phyloP scores from a whole-genome alignment of 2,329 filamentous ascomycete genomes.

The Aspergillus fumigatus region DNA sequence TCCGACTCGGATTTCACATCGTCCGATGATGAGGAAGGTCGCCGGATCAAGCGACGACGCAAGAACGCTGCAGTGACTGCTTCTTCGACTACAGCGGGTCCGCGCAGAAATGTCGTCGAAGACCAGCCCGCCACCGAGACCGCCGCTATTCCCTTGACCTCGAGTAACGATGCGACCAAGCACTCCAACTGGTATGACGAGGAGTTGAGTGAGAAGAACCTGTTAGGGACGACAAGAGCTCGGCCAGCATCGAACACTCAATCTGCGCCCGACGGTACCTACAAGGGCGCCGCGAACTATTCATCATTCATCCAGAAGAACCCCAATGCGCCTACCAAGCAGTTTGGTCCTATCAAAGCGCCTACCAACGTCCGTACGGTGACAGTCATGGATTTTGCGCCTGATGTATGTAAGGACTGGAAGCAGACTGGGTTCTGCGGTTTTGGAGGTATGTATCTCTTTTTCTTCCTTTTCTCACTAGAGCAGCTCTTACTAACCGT shows the following conservation, averaged over 20 bases:
- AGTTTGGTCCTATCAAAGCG: constrained; percentile 79
- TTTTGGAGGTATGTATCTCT: constrained; percentile 46
- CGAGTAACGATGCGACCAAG: constrained; percentile 82
- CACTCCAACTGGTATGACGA: constrained; percentile 86
- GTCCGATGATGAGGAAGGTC: constrained; percentile 72
- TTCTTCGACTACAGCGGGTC: constrained; percentile 46
- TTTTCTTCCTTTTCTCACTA: not conserved
- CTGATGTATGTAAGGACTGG: constrained; percentile 94
- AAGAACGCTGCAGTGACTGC: constrained; percentile 65
- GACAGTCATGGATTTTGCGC: constrained; percentile 84
- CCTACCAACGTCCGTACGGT: constrained; percentile 86
- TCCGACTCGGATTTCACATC: constrained; percentile 63
- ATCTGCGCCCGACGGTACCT: constrained; percentile 58
- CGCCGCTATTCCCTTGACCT: constrained; percentile 61
- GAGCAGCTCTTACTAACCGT: not conserved
- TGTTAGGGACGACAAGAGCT: constrained; percentile 28
- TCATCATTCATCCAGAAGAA: constrained; percentile 76
- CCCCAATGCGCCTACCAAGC: constrained; percentile 63
- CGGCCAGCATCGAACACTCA: constrained; percentile 12
- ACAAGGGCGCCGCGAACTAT: constrained; percentile 71
- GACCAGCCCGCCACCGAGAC: constrained; percentile 53
- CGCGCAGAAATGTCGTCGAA: constrained; percentile 41
- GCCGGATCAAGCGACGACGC: constrained; percentile 72
- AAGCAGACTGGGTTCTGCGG: constrained; percentile 71
- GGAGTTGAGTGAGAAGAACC: constrained; percentile 47